phyloP scores from a whole-genome alignment of 768 basidiomycete genomes.

The Collybia nuda region DNA sequence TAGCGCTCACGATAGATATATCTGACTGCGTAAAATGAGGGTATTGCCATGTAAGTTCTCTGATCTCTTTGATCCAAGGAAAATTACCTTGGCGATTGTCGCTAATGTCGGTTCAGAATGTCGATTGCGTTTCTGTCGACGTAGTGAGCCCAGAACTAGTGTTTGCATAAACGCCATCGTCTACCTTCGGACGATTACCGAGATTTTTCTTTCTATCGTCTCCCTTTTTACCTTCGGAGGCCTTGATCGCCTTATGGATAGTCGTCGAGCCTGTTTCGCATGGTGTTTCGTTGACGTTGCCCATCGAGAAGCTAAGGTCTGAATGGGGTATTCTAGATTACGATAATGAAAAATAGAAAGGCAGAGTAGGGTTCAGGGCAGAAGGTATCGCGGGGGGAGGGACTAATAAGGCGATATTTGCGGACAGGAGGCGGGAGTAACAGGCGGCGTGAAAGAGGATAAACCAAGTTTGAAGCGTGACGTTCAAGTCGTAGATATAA shows the following conservation, averaged over 20 bases:
- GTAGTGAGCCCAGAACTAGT: too few relatives aligned
- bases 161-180: too few relatives aligned
- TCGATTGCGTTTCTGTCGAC: too few relatives aligned
- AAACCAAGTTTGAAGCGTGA: constrained; percentile 11
- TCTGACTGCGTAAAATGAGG: not conserved
- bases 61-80: not conserved
- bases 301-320: constrained; percentile 2
- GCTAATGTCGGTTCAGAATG: too few relatives aligned
- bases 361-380: not conserved
- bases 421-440: not conserved
- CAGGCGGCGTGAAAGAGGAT: constrained; percentile 4
- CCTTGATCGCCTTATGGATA: not conserved
- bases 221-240: not conserved
- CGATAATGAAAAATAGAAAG: not conserved
- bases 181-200: too few relatives aligned
- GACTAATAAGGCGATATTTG: too few relatives aligned
- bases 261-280: not conserved
- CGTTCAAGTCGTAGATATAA: constrained; percentile 2
- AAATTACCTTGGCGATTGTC: not conserved
- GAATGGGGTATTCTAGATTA: not conserved
- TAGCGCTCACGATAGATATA: not conserved
- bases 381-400: too few relatives aligned
- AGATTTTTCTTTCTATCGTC: too few relatives aligned
- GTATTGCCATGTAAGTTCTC: not conserved
- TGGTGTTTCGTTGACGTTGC: constrained; percentile 9